phyloP scores from a whole-genome alignment of 345 rosid genomes.

The Gossypium anomalum region DNA sequence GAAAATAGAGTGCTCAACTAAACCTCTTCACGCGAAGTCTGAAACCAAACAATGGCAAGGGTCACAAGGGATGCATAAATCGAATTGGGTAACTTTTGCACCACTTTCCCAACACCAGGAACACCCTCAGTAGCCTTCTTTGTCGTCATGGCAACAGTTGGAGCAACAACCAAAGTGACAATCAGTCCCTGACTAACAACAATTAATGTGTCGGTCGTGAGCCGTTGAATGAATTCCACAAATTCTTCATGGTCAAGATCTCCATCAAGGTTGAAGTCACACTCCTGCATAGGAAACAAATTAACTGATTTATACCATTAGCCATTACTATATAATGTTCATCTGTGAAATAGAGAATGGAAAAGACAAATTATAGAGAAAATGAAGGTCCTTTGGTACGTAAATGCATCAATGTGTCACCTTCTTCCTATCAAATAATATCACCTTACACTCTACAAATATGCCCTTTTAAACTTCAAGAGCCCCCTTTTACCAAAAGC shows the following conservation, averaged over 20 bases:
- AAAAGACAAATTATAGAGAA: background rate
- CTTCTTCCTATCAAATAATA: background rate
- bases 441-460: background rate
- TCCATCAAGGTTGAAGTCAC: slow-evolving; percentile 75
- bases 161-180: slow-evolving; percentile 72
- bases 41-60: slow-evolving; percentile 65
- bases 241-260: slow-evolving; percentile 72
- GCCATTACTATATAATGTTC: background rate
- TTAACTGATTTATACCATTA: background rate
- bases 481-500: background rate
- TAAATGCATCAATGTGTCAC: background rate
- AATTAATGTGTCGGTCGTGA: slow-evolving; percentile 55
- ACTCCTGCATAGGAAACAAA: slow-evolving; percentile 36
- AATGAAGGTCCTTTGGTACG: too few species aligned
- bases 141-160: slow-evolving; percentile 81
- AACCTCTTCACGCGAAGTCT: slow-evolving; percentile 27
- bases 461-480: background rate
- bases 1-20: slow-evolving; percentile 15
- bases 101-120: slow-evolving; percentile 77
- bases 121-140: slow-evolving; percentile 85
- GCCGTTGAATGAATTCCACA: slow-evolving; percentile 53
- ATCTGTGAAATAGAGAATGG: too few species aligned
- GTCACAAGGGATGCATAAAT: slow-evolving; percentile 82
- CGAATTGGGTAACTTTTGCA: slow-evolving; percentile 72
- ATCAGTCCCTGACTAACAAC: slow-evolving; percentile 83